Evolutionary conservation across 352 stramenopile genomes (phyloP).

Genomic region (Phytopythium chamaehyphon): DNA sequence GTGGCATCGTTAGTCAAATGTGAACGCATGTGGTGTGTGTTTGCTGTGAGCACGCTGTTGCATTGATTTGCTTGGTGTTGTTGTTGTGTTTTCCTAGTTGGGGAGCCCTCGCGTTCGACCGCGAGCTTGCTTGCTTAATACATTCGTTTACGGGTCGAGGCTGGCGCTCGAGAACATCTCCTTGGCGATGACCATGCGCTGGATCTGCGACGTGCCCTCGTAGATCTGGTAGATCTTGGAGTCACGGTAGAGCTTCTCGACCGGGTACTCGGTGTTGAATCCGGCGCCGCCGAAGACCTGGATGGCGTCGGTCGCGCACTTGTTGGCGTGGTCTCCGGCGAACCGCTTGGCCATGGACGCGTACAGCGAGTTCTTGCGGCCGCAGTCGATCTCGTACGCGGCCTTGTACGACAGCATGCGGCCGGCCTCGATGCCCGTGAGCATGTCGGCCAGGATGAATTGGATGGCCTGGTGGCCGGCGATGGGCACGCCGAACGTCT

Average conservation of each 20-base stretch:
- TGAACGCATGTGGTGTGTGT: no score
- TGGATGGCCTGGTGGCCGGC: conserved; percentile 85
- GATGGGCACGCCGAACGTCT: conserved; percentile 86
- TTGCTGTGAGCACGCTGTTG: no score
- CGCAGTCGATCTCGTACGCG: conserved; percentile 87
- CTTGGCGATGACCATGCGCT: conserved; percentile 89
- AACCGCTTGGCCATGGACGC: conserved; percentile 91
- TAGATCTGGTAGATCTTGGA: conserved; percentile 93
- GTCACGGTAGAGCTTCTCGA: conserved; percentile 92
- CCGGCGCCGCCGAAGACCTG: conserved; percentile 89
- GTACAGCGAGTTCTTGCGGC: conserved; percentile 87
- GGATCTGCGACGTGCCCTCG: conserved; percentile 90
- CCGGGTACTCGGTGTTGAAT: conserved; percentile 91
- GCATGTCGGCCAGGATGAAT: conserved; percentile 91
- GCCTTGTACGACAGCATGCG: conserved; percentile 87
- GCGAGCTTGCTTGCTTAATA: no score
- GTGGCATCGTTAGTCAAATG: no score
- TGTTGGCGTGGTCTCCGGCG: conserved; percentile 82
- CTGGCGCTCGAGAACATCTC: conserved; percentile 73
- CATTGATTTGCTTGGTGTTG: no score
- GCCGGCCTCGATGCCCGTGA: conserved; percentile 84
- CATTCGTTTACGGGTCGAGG: conserved; percentile 74
- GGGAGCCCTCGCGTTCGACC: no score
- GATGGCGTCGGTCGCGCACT: conserved; percentile 84
- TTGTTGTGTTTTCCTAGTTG: no score